Base-by-base conservation (phyloP, 352 stramenopile genomes). In the Globisporangium rhizosaccharum region DNA sequence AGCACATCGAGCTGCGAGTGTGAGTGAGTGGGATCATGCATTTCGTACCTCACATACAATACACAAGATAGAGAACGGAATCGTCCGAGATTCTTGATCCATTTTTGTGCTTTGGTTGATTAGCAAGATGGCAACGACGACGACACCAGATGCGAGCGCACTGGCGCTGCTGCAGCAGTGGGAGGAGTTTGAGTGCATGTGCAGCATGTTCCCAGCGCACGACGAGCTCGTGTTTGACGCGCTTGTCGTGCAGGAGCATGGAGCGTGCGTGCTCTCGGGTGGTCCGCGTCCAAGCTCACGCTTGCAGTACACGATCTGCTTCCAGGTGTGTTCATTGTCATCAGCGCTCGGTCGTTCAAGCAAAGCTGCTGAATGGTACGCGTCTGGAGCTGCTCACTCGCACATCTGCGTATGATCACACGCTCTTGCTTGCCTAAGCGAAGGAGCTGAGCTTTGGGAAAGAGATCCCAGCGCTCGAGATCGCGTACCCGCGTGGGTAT, bases 111-210 rank as follows among this genome's bases (percentile, higher is more conserved):
- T 12, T 2, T 39, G 33, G 33, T 39, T 36, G 33, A 39, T 39
- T 39, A 14, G 33, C 33, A 39, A 39, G 10, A 39, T 39, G 33
- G 33, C 33, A 39, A 10, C 8, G 10, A 36, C 30, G 30, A 36
- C 30, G 30, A 12, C 33, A 12, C 7, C 33, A 39, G 41, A 11
- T 44, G 23, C 15, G 45, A 50, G 18, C 28, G 53, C n/a, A 9
- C 49, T 45, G 47, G 30, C 17, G 26, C 28, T 18, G 28, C 46
- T 39, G 33, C 68, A 76, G 61, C 79, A 90, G 66, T 58, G 79
- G 50, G 79, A 90, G 18, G 82, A 92, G 67, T 67, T 88, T n/a
- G 79, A 86, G 57, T 92, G 82, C 61, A 79, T 92, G 66, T 51
- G 71, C 11, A 90, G 82, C 64, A 92, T 92, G 79, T 92, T 92